Percentiles rank a stretch among this genome's conserved stretches.
Evolutionary conservation across 2,329 filamentous ascomycete genomes (phyloP).

Genomic region (Pseudogymnoascus sp.): DNA sequence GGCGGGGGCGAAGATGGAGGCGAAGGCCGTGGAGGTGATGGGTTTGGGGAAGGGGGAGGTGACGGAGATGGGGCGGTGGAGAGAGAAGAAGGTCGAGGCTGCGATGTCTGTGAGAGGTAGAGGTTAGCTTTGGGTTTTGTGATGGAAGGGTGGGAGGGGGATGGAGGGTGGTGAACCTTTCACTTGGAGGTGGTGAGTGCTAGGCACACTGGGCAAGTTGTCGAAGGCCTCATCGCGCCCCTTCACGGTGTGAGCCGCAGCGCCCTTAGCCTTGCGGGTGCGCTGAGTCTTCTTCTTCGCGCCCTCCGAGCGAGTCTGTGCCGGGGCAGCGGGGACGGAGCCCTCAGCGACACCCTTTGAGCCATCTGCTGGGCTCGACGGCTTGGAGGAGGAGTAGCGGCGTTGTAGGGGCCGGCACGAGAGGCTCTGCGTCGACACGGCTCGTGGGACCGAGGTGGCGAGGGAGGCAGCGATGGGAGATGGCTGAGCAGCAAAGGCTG

Average conservation of each 20-base stretch:
- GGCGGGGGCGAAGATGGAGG: constrained; percentile 66
- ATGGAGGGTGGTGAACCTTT: constrained; percentile 40
- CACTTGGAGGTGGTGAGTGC: constrained; percentile 62
- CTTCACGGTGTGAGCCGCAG: constrained; percentile 29
- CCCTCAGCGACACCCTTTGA: constrained; percentile 23
- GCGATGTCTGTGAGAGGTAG: constrained; percentile 59
- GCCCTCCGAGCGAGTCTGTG: constrained; percentile 18
- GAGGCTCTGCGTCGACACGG: constrained; percentile 20
- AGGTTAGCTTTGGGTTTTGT: constrained; percentile 13
- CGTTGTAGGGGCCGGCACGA: constrained; percentile 26
- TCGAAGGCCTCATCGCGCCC: constrained; percentile 39
- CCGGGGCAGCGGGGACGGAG: constrained; percentile 19
- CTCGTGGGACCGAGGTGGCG: constrained; percentile 21
- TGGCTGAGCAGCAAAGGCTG: constrained; percentile 21
- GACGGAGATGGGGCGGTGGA: constrained; percentile 88
- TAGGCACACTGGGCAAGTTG: constrained; percentile 65
- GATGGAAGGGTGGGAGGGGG: background rate
- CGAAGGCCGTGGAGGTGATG: constrained; percentile 67
- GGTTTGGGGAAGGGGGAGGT: constrained; percentile 69
- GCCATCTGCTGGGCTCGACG: constrained; percentile 30
- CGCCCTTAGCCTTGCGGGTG: constrained; percentile 51
- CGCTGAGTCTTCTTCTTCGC: constrained; percentile 27
- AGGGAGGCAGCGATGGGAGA: constrained; percentile 22
- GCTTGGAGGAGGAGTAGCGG: constrained; percentile 31
- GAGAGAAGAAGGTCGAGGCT: constrained; percentile 88